Base-by-base conservation (phyloP, 805 yeast species). In the Cephaloascus albidus region DNA sequence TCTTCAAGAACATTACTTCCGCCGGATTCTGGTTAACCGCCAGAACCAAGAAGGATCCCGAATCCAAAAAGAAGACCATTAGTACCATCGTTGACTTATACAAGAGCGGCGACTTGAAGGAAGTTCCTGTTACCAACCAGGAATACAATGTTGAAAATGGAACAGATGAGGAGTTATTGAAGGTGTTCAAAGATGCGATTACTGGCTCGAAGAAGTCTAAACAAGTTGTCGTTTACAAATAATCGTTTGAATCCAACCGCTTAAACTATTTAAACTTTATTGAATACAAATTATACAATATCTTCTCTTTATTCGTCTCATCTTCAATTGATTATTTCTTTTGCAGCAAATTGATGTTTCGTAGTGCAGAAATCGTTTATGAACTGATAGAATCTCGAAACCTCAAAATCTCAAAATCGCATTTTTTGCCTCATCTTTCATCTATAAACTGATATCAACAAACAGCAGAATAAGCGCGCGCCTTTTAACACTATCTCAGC, bases 21-120 rank as follows among this genome's bases (percentile, higher is more conserved):
- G 74, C 79, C 20, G 99, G 99, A 0, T 93, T 85, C 65, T 93
- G 99, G 99, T 79, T 88, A 42, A 84, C 96, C 10, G 77, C 67
- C 35, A 78, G 78, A 65, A 68, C 75, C 38, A 70, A 72, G 43
- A 58, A 63, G 39, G 61, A 82, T 48, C 90, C 93, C 3, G 68
- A 69, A 26, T 65, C 69, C 27, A 83, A 83, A 55, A 65, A 68
- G 33, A 62, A 65, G 3, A 72, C 81, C n/a, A 65, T 85, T 23
- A 45, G 61, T 5, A 74, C 67, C 27, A 64, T 87, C 33, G 63
- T 82, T 34, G 63, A 74, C 36, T 61, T 82, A 47, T 81, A 80
- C 57, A 64, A 77, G 38, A 52, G 63, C 2, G 83, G 81, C n/a
- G 67, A 75, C 39, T 55, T 85, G 23, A 55, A 51, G 19, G 73